Conservation (phyloP, 2,329 filamentous ascomycete genomes). For the Arthrobotrys entomopaga region DNA sequence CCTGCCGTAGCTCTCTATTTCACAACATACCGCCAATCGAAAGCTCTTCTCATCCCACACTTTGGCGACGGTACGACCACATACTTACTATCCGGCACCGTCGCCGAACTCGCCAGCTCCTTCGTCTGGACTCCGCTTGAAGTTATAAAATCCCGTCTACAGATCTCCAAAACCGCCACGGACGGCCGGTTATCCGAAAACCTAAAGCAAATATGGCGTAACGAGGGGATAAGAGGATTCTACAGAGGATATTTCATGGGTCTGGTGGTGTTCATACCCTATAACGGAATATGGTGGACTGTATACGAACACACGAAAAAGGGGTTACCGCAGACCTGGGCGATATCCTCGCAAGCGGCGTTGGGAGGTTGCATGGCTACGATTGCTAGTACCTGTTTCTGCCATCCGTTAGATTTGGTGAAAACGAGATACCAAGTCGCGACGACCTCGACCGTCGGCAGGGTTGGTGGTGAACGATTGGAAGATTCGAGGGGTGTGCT, state of each 20-base stretch:
- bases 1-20: conserved; percentile 46
- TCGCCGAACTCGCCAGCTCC: conserved; percentile 40
- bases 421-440: conserved; percentile 51
- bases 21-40: conserved; percentile 51
- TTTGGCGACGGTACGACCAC: conserved; percentile 47
- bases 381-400: conserved; percentile 35
- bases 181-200: conserved; percentile 39
- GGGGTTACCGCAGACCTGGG: conserved; percentile 24
- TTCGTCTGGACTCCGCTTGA: conserved; percentile 53
- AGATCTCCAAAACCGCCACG: conserved; percentile 33
- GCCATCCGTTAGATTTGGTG: conserved; percentile 49
- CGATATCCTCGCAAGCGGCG: conserved; percentile 22
- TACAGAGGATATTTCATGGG: conserved; percentile 50
- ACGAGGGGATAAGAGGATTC: conserved; percentile 46
- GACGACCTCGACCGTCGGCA: conserved; percentile 37
- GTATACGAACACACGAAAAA: conserved; percentile 53
- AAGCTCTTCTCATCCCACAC: conserved; percentile 38
- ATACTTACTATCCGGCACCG: conserved; percentile 41
- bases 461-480: conserved; percentile 39
- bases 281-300: conserved; percentile 54
- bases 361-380: conserved; percentile 34
- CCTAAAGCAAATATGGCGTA: conserved; percentile 36
- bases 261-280: conserved; percentile 45
- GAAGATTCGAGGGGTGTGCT: conserved; percentile 41
- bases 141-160: conserved; percentile 51